Evolutionary conservation across 768 basidiomycete species (phyloP), one percentile per base, ranked within the genome.

Genomic region (Mycena sanguinolenta): DNA sequence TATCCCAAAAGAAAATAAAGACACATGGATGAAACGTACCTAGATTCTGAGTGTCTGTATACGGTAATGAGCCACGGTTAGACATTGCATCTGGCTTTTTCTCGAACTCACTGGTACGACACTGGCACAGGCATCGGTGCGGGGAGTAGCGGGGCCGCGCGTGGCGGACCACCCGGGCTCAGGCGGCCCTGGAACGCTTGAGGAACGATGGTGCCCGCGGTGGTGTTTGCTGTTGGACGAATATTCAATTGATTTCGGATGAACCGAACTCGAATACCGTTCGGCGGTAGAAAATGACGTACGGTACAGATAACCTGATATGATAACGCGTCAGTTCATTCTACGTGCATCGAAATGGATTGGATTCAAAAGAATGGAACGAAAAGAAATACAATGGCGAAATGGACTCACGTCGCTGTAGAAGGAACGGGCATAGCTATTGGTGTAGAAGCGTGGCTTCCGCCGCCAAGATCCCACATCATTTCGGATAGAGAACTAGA

Each of bases 401-500:
- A n/a, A 34, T 10, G 10, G 28, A 63, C 72, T 2, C 49, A 73
- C 39, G 39, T 39, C 72, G n/a, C n/a, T n/a, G n/a, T n/a, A n/a
- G 64, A 52, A 0, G 67, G 64, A 23, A 67, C 52, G 0, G 72
- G 72, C 64, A 73, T 66, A 4, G 63, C 32, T 5, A 69, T 50
- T 5, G 66, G 65, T 13, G 70, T 21, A 30, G 55, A 49, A 13
- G 58, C 27, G 58, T 65, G 52, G 63, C 62, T 36, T 6, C 67
- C 63, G 61, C 71, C 67, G 27, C 67, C n/a, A 30, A 69, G 55
- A 70, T 70, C 69, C 73, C 73, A 73, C 73, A 73, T 71, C 73
- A 71, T 73, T 16, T 61, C 53, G 28, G 30, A 39, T 38, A 49
- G 27, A 5, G 25, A 3, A 27, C 49, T 19, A 46, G 44, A 54